Evolutionary conservation across 345 rosid species (phyloP), one percentile per base, ranked within the genome.

Genomic region (Eucalyptus leucophloia): DNA sequence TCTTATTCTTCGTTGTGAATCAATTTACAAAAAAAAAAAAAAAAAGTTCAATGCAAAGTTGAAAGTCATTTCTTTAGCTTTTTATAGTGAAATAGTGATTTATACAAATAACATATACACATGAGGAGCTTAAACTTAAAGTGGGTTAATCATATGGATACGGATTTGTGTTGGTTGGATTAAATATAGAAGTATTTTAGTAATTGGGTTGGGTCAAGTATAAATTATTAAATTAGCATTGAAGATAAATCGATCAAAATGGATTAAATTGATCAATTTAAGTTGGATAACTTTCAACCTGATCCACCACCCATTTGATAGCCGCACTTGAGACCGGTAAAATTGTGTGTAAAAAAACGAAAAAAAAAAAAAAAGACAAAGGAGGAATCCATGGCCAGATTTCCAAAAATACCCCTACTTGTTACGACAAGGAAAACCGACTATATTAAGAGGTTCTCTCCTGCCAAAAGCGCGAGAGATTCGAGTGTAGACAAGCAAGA

Each of bases 281-380:
- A 24, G 12, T 23, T 5, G 0, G 12, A 56, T 4, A 9, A 56
- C 0, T 56, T 56, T 9, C 1, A 0, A 56, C 3, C 1, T 23
- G 3, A 24, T 24, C 62, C 28, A 56, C 62, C 62, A 56, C 12
- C 3, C 62, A 56, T 56, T 56, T 56, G 62, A 56, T 54, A 9
- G 60, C 60, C 60, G 1, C 6, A 54, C 26, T 23, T 54, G 60
- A 9, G 28, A 54, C 0, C 6, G 3, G 12, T 12, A 28, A 60
- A 3, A 60, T 12, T 60, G 69, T 60, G 1, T 4, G 13, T 12
- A 1, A 60, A 28, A 60, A 60, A 67, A 65, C 0, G 1, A 4
- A 45, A 1, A 44, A 58, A 26, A 58, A 58, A 5, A 30, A 13
- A 30, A 30, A 62, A 30, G 2, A 30, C 58, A 53, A 19, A 34